Evolutionary conservation across 768 basidiomycete species (phyloP), one percentile per base, ranked within the genome.

Genomic region (Leccinum subgranulosum): DNA sequence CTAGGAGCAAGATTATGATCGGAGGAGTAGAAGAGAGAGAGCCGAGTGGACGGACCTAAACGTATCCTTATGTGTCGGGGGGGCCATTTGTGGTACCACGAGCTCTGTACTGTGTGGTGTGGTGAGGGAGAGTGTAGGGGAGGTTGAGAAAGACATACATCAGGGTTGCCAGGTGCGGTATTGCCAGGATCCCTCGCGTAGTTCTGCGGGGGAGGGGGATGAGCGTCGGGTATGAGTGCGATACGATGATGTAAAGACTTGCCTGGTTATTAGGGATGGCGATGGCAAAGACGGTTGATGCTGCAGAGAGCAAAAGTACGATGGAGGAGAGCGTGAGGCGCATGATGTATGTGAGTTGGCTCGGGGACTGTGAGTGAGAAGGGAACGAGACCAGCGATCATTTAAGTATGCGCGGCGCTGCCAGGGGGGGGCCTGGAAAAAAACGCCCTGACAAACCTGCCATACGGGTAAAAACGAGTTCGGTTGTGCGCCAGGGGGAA

Each of bases 211-310:
- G 36, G 8, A 33, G n/a, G 49, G 23, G 49, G 29, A 33, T 31
- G 14, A 17, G 17, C 31, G 5, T 31, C 11, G 49, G 15, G 19
- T 48, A 25, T 6, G 49, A 31, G 17, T 1, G 5, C 21, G 17
- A 1, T 21, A 2, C 4, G 3, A 19, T 11, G 25, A 27, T 1
- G 47, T 3, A 11, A 14, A 9, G 31, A 56, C 60, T 39, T 55
- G 58, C 66, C 36, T 64, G 49, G 17, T 41, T 62, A 11, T 41
- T 62, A 11, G 66, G 60, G n/a, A 69, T 29, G 28, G 56, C 53
- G 4, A 29, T 52, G n/a, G 63, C 57, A 15, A 65, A 29, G n/a
- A 39, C 53, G 31, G 50, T 57, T 0, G 59, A 61, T 0, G 49
- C 49, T 4, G 59, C 53, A 0, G 68, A 61, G 58, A 69, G 60